Evolutionary conservation across 345 rosid species (phyloP).

Genomic region (Turnera subulata): DNA sequence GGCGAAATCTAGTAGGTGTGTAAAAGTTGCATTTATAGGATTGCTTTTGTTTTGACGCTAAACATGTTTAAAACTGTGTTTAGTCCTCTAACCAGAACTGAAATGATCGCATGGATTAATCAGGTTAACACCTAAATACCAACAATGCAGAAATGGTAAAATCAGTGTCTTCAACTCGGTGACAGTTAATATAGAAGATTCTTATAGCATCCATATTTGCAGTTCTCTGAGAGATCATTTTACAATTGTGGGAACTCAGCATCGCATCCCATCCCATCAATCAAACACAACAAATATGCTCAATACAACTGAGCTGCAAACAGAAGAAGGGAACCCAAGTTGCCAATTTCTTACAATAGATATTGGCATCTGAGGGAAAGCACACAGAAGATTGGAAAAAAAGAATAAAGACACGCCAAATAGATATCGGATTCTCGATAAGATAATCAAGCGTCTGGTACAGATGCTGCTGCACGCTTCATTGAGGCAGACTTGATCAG

Average conservation of each 20-base stretch:
- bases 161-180: no score
- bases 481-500: slow-evolving; percentile 76
- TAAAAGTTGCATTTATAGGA: no score
- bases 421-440: slow-evolving; percentile 4
- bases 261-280: slow-evolving; percentile 10
- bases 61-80: no score
- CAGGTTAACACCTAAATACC: no score
- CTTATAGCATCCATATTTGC: slow-evolving; percentile 12
- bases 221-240: slow-evolving; percentile 7
- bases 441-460: slow-evolving; percentile 54
- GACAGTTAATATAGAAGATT: not conserved
- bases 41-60: no score
- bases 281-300: slow-evolving; percentile 15
- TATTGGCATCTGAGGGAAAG: slow-evolving; percentile 8
- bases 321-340: not conserved
- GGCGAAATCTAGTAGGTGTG: no score
- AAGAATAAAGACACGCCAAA: slow-evolving; percentile 18
- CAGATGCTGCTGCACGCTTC: slow-evolving; percentile 62
- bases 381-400: slow-evolving; percentile 19
- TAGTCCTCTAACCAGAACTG: no score
- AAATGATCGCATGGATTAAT: no score
- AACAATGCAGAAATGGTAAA: no score
- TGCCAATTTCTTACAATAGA: slow-evolving; percentile 5
- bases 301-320: not conserved
- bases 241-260: slow-evolving; percentile 9